Evolutionary conservation across 495 filamentous ascomycete genomes (phyloP).

Genomic region (Mycothermus thermophilus): DNA sequence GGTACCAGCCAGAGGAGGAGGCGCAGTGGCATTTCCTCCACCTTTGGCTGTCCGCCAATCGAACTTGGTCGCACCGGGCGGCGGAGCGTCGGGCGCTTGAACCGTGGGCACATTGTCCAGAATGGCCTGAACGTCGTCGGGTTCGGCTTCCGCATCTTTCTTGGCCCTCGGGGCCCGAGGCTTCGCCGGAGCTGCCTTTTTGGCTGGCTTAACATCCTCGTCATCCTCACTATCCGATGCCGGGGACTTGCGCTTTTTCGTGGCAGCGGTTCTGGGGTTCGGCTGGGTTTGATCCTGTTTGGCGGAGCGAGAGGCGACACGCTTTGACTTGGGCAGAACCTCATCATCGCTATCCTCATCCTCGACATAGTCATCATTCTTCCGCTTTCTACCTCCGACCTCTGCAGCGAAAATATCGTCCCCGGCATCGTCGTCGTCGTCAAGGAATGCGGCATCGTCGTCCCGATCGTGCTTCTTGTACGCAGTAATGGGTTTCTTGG

Average conservation of each 20-base stretch:
- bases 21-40: conserved; percentile 40
- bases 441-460: conserved; percentile 38
- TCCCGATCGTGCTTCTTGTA: conserved; percentile 22
- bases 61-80: conserved; percentile 56
- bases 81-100: conserved; percentile 66
- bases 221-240: conserved; percentile 32
- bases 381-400: conserved; percentile 42
- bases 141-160: conserved; percentile 42
- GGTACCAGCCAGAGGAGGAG: conserved; percentile 46
- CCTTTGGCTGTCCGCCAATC: conserved; percentile 42
- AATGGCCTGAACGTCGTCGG: conserved; percentile 65
- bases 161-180: conserved; percentile 42
- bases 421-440: conserved; percentile 50
- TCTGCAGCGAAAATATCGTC: conserved; percentile 64
- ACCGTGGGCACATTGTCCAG: conserved; percentile 76
- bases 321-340: conserved; percentile 36
- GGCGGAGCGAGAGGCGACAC: conserved; percentile 23
- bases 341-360: conserved; percentile 48
- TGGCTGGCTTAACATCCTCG: conserved; percentile 31
- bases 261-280: conserved; percentile 21
- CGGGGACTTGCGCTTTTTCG: conserved; percentile 35
- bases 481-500: conserved; percentile 17
- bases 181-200: conserved; percentile 51
- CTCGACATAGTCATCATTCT: conserved; percentile 56
- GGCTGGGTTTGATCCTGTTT: conserved; percentile 30